phyloP scores from a whole-genome alignment of 2,329 filamentous ascomycete genomes.

The Penicillium sp. region DNA sequence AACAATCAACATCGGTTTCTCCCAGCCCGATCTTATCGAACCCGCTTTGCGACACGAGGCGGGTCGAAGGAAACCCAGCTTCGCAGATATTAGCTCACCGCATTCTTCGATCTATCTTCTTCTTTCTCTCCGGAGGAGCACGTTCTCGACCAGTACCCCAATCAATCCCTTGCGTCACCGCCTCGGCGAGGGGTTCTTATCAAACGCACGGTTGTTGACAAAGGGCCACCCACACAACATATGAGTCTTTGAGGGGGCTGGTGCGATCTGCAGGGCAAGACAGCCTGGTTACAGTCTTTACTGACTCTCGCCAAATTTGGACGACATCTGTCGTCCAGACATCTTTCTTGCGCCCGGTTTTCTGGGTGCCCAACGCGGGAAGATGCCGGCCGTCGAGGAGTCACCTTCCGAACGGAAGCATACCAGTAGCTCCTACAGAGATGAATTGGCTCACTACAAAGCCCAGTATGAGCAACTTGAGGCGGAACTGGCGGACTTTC shows the following conservation, averaged over 20 bases:
- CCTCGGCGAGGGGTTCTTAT: constrained; percentile 34
- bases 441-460: constrained; percentile 92
- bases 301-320: constrained; percentile 6
- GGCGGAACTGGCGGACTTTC: constrained; percentile 86
- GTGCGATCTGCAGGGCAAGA: constrained; percentile 7
- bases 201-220: constrained; percentile 19
- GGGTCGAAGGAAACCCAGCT: constrained; percentile 8
- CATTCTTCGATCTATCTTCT: constrained; percentile 3
- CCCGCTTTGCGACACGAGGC: constrained; percentile 19
- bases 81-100: constrained; percentile 3
- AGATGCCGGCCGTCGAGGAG: constrained; percentile 39
- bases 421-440: constrained; percentile 51
- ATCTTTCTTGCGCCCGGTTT: constrained; percentile 17
- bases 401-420: constrained; percentile 40
- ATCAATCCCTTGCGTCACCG: constrained; percentile 35
- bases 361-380: constrained; percentile 26
- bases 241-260: constrained; percentile 17
- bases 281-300: constrained; percentile 3
- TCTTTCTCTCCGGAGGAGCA: constrained; percentile 17
- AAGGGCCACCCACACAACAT: constrained; percentile 16
- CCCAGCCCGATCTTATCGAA: constrained; percentile 24
- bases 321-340: constrained; percentile 11
- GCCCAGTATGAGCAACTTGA: constrained; percentile 90
- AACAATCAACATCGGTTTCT: constrained; percentile 22
- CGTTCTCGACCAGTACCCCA: constrained; percentile 15